Conservation (phyloP, 768 basidiomycete genomes). For the Pholiota microspora region DNA sequence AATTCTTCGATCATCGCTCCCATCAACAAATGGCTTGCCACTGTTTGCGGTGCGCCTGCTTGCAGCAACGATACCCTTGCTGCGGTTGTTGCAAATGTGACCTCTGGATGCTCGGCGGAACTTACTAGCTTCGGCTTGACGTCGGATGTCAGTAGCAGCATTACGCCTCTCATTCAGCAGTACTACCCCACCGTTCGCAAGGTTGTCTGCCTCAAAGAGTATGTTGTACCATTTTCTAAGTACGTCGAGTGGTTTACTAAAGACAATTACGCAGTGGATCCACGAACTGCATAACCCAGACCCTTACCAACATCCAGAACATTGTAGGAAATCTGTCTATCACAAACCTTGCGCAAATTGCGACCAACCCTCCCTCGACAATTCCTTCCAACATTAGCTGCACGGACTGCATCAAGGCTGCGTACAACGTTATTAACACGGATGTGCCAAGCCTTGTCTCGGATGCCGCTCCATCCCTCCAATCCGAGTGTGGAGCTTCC, state of each 20-base stretch:
- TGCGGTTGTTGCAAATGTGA: slow-evolving; percentile 50
- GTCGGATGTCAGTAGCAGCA: slow-evolving; percentile 14
- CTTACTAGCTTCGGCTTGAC: slow-evolving; percentile 29
- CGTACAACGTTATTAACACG: slow-evolving; percentile 40
- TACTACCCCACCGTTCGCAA: slow-evolving; percentile 58
- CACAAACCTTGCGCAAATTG: slow-evolving; percentile 24
- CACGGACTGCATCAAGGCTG: slow-evolving; percentile 51
- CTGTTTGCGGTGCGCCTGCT: slow-evolving; percentile 46
- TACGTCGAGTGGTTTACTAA: slow-evolving; percentile 1
- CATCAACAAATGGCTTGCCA: slow-evolving; percentile 60
- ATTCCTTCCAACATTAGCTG: slow-evolving; percentile 43
- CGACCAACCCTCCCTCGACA: slow-evolving; percentile 11
- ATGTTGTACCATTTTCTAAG: slow-evolving; percentile 26
- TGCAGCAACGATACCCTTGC: slow-evolving; percentile 64
- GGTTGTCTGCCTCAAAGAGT: slow-evolving; percentile 66
- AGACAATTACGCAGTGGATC: slow-evolving; percentile 26
- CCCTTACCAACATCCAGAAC: slow-evolving; percentile 50
- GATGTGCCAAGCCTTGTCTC: slow-evolving; percentile 34
- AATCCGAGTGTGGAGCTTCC: slow-evolving; percentile 44
- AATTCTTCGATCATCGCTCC: slow-evolving; percentile 43
- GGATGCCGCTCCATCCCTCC: slow-evolving; percentile 24
- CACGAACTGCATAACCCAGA: slow-evolving; percentile 54
- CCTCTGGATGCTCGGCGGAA: slow-evolving; percentile 43
- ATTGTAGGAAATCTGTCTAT: slow-evolving; percentile 35
- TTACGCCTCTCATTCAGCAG: slow-evolving; percentile 42